Base-by-base conservation (phyloP, 345 rosid genomes). In the Citrus mangshanensis region DNA sequence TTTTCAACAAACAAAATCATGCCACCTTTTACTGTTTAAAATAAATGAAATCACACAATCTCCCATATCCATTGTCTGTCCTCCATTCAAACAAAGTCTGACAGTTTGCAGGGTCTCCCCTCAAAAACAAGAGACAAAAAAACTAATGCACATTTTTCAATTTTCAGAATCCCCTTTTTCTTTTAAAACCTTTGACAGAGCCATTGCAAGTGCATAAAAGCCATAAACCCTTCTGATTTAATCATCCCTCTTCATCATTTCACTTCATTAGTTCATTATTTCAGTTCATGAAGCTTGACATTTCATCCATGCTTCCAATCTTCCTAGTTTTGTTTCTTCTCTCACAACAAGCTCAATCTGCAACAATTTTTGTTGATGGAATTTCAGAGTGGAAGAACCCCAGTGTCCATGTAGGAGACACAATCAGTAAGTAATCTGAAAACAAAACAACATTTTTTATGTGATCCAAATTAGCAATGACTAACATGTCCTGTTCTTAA, bases 361-460 rank as follows among this genome's bases (percentile, higher is more conserved):
- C 89, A 63, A 88, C 94, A 24, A 73, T 87, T 19, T 75, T 91
- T 1, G 93, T 93, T 6, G 97, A 93, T 79, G 98, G 98, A 58
- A 88, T 82, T 80, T 87, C 94, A 51, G 79, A 84, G 80, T 90
- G 97, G 98, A 87, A 83, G 80, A 83, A 90, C 30, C 94, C 95
- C n/a, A 72, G 19, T 74, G 97, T 90, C 79, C 87, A 87, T 81
- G 86, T 90, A 69, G 97, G 98, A 65, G 98, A 95, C 76, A 86
- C 91, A 63, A 77, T 94, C 78, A 51, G 98, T 92, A 79, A 88
- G 95, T 84, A 24, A 74, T 65, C 71, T 2, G 61, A 32, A 60
- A 30, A 3, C 54, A n/a, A 24, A 28, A 66, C 13, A 56, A 10
- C 2, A 7, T 21, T 18, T 24, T 72, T 46, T 46, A 4, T 24